These are phyloP conservation scores for Mycena sp. DNA, from an alignment of 1,284 basidiomycete genomes.

Conservation along the genomic window DNA sequence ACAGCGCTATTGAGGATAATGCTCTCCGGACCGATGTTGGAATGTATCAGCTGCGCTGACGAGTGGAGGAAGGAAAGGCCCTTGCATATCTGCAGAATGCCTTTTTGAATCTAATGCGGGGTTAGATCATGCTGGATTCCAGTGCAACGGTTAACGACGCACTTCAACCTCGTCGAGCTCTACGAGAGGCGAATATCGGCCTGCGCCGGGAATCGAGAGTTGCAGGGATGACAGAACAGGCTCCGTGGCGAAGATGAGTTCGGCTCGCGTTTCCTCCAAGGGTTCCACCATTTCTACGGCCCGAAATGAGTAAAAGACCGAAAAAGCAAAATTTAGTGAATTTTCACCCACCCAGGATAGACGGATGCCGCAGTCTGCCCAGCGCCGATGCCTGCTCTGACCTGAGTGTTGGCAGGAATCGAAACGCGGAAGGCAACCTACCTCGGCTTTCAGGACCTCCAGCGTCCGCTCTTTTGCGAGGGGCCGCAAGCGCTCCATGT, in stretches of 20 bases:
- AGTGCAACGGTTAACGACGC: slow-evolving; percentile 37
- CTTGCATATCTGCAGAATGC: slow-evolving; percentile 93
- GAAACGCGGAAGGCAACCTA: slow-evolving; percentile 45
- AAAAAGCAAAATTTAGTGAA: background rate
- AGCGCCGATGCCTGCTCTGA: slow-evolving; percentile 81
- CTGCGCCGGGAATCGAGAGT: slow-evolving; percentile 74
- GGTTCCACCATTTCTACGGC: slow-evolving; percentile 93
- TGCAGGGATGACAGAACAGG: slow-evolving; percentile 83
- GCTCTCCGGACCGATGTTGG: slow-evolving; percentile 89
- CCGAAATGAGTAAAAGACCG: slow-evolving; percentile 11
- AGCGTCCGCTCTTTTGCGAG: slow-evolving; percentile 76
- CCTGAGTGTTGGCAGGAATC: slow-evolving; percentile 25
- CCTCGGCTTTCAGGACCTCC: slow-evolving; percentile 90
- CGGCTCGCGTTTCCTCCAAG: slow-evolving; percentile 91
- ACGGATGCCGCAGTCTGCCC: slow-evolving; percentile 91
- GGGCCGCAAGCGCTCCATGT: slow-evolving; percentile 74
- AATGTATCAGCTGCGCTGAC: slow-evolving; percentile 91
- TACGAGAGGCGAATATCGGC: slow-evolving; percentile 63
- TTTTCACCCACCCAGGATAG: slow-evolving; percentile 76
- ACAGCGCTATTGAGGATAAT: slow-evolving; percentile 90
- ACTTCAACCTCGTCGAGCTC: slow-evolving; percentile 94
- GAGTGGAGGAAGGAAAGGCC: slow-evolving; percentile 93
- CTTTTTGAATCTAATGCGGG: slow-evolving; percentile 90
- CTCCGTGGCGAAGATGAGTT: slow-evolving; percentile 95
- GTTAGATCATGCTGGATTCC: slow-evolving; percentile 2